These are phyloP conservation scores for Tubosaeta sp. DNA, from an alignment of 768 basidiomycete genomes.

Conservation along the genomic window DNA sequence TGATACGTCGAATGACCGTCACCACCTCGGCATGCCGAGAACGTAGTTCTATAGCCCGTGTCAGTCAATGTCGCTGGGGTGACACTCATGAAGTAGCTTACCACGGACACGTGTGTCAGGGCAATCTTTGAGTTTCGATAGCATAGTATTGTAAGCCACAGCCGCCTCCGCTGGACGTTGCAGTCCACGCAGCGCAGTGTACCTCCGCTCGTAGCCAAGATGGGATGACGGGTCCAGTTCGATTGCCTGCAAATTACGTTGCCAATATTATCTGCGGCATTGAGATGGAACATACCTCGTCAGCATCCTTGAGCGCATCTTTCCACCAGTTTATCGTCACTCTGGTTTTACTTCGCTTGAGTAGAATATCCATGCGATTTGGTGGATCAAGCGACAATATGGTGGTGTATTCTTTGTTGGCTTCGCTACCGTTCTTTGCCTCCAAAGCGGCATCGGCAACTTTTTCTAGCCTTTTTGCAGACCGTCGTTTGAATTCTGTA, in stretches of 20 bases:
- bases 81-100: neutral
- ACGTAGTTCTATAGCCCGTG: neutral
- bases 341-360: slow-evolving; percentile 3
- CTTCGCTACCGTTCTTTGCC: too few species aligned
- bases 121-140: neutral
- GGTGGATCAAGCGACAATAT: too few species aligned
- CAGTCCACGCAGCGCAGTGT: too few species aligned
- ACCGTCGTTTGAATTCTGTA: too few species aligned
- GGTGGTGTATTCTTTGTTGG: too few species aligned
- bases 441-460: too few species aligned
- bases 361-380: neutral
- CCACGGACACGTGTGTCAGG: neutral
- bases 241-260: neutral
- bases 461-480: too few species aligned
- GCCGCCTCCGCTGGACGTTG: too few species aligned
- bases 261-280: neutral
- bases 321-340: neutral
- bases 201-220: too few species aligned
- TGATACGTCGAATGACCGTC: neutral
- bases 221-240: too few species aligned
- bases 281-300: neutral
- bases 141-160: too few species aligned
- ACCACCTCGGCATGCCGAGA: neutral
- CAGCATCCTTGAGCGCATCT: neutral
- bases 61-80: too few species aligned